Evolutionary conservation across 768 basidiomycete genomes (phyloP).

Genomic region (Collybiopsis luxurians): DNA sequence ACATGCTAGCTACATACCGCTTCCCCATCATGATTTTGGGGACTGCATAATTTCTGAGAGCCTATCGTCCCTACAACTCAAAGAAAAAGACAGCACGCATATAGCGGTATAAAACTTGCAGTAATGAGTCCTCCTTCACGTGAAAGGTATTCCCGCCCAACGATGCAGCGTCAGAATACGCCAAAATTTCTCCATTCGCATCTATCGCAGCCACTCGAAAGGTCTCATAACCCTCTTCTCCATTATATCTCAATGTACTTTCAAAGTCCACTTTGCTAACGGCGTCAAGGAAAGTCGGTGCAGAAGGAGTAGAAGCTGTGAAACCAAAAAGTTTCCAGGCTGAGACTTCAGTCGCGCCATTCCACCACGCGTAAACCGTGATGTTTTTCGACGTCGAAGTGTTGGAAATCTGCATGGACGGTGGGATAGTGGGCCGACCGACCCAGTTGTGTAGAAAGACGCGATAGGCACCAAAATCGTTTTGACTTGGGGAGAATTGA

Average conservation of each 20-base stretch:
- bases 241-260: constrained; percentile 9
- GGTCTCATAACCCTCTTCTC: neutral
- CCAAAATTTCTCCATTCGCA: neutral
- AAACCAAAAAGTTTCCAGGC: constrained; percentile 11
- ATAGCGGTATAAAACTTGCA: too few relatives aligned
- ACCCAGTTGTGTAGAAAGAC: neutral
- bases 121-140: too few relatives aligned
- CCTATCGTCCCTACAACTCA: too few relatives aligned
- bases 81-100: too few relatives aligned
- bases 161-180: neutral
- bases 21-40: too few relatives aligned
- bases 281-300: neutral
- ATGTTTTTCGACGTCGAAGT: neutral
- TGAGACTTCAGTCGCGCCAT: neutral
- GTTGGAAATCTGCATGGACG: neutral
- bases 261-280: constrained; percentile 14
- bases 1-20: too few relatives aligned
- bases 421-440: neutral
- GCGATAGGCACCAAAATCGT: neutral
- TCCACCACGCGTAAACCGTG: neutral
- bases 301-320: neutral
- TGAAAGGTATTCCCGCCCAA: too few relatives aligned
- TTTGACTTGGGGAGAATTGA: constrained; percentile 1
- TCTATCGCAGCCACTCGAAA: neutral
- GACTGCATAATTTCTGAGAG: too few relatives aligned